Conservation (phyloP, 1,284 basidiomycete genomes). For the Malassezia cuniculi region DNA sequence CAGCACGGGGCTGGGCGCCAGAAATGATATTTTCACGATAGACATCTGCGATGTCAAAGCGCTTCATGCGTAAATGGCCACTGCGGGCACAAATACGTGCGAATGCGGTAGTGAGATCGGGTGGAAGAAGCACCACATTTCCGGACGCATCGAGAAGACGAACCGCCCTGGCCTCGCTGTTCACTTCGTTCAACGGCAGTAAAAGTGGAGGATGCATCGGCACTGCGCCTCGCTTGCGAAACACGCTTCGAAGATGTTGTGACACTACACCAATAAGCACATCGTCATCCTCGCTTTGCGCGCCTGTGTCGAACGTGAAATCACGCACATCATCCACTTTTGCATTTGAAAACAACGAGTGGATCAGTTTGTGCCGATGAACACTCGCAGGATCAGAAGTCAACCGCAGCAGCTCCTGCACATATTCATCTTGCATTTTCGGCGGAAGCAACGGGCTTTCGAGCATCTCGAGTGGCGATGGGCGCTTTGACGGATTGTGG, state of each 20-base stretch:
- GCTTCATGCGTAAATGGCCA: slow-evolving; percentile 67
- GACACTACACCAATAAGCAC: slow-evolving; percentile 63
- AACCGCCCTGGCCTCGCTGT: slow-evolving; percentile 73
- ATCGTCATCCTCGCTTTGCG: slow-evolving; percentile 58
- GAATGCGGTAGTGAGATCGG: slow-evolving; percentile 57
- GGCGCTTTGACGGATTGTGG: slow-evolving; percentile 69
- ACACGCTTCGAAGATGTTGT: slow-evolving; percentile 62
- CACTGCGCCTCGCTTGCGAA: slow-evolving; percentile 77
- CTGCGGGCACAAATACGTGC: slow-evolving; percentile 68
- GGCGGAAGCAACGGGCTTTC: slow-evolving; percentile 65
- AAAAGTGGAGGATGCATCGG: slow-evolving; percentile 70
- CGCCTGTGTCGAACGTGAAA: slow-evolving; percentile 65
- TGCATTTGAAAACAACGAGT: slow-evolving; percentile 41
- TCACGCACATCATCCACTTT: slow-evolving; percentile 56
- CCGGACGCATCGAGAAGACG: slow-evolving; percentile 58
- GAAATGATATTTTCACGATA: slow-evolving; percentile 44
- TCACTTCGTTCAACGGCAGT: slow-evolving; percentile 55
- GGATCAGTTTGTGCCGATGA: slow-evolving; percentile 34
- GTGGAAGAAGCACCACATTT: slow-evolving; percentile 42
- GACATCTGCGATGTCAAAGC: slow-evolving; percentile 59
- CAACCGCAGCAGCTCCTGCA: slow-evolving; percentile 63
- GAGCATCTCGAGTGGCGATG: slow-evolving; percentile 70
- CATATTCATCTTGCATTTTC: slow-evolving; percentile 67
- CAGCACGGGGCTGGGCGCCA: slow-evolving; percentile 43
- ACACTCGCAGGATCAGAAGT: slow-evolving; percentile 53